Conservation (phyloP, 2,329 filamentous ascomycete genomes). For the Emydomyces testavorans region DNA sequence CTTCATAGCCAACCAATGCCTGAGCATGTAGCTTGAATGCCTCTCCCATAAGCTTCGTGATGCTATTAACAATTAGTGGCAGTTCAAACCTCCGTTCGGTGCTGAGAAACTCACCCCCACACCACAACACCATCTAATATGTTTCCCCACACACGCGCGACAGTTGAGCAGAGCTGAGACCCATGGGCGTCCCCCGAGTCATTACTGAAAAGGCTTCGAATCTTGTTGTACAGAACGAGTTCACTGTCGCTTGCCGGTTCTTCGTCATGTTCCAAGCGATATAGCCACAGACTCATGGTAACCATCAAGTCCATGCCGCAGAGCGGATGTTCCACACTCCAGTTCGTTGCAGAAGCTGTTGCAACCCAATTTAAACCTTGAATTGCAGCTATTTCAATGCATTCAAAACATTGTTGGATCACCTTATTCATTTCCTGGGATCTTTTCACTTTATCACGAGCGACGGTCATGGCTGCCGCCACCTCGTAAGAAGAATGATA, state of each 20-base stretch:
- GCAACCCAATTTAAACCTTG: constrained; percentile 97
- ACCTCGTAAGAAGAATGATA: constrained; percentile 98
- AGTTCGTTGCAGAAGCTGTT: constrained; percentile 94
- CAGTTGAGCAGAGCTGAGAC: constrained; percentile 79
- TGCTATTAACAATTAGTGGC: constrained; percentile 39
- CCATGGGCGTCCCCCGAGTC: constrained; percentile 74
- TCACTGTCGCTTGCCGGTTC: constrained; percentile 47
- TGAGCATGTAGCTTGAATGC: constrained; percentile 95
- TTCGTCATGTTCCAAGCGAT: constrained; percentile 97
- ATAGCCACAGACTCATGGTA: constrained; percentile 94
- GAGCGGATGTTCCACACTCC: constrained; percentile 95
- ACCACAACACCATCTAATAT: constrained; percentile 98
- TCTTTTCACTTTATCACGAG: constrained; percentile 85
- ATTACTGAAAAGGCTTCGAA: constrained; percentile 74
- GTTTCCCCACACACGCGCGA: constrained; percentile 89
- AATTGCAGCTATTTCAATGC: constrained; percentile 86
- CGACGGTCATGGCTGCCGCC: constrained; percentile 88
- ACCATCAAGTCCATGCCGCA: constrained; percentile 97
- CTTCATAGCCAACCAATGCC: constrained; percentile 87
- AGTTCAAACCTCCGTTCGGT: background rate
- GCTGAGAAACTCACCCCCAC: constrained; percentile 70
- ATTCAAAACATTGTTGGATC: constrained; percentile 94
- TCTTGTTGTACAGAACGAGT: constrained; percentile 47
- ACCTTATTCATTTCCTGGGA: constrained; percentile 98
- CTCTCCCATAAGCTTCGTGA: constrained; percentile 81